phyloP scores from a whole-genome alignment of 1,139 yeast species.

The Sugiyamaella castrensis region DNA sequence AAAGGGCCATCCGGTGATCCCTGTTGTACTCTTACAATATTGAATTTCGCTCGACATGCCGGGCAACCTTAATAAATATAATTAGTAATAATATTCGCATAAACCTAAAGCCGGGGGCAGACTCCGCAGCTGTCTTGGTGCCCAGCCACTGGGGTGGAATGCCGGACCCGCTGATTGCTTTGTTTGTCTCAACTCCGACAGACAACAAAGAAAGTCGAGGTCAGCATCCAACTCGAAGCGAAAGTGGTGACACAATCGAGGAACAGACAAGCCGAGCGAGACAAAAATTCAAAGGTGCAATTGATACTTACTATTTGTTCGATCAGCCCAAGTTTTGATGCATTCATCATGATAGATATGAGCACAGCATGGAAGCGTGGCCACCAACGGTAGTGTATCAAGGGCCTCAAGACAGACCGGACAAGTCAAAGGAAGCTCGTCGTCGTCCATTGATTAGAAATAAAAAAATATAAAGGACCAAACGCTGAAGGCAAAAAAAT shows the following conservation, averaged over 20 bases:
- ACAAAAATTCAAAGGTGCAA: background rate
- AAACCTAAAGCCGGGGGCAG: too few relatives aligned
- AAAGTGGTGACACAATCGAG: too few relatives aligned
- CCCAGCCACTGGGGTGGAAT: too few relatives aligned
- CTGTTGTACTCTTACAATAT: constrained; percentile 25
- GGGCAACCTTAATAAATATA: constrained; percentile 42
- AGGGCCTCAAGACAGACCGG: constrained; percentile 16
- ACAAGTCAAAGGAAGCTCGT: constrained; percentile 5
- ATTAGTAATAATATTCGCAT: constrained; percentile 1
- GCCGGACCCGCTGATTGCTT: too few relatives aligned
- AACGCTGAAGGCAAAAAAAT: too few relatives aligned
- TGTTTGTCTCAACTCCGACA: too few relatives aligned
- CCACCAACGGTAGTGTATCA: constrained; percentile 1
- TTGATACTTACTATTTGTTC: constrained; percentile 45
- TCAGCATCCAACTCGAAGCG: too few relatives aligned
- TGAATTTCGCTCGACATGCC: constrained; percentile 45
- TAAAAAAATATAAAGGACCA: too few relatives aligned
- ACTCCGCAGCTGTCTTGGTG: background rate
- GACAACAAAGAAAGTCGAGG: too few relatives aligned
- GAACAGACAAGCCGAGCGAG: background rate
- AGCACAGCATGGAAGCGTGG: constrained; percentile 35
- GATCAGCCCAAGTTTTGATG: constrained; percentile 48
- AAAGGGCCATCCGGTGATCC: constrained; percentile 17
- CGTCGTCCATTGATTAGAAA: background rate
- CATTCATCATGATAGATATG: constrained; percentile 51